phyloP scores from a whole-genome alignment of 305 asterid species.

The Fraxinus albicans region DNA sequence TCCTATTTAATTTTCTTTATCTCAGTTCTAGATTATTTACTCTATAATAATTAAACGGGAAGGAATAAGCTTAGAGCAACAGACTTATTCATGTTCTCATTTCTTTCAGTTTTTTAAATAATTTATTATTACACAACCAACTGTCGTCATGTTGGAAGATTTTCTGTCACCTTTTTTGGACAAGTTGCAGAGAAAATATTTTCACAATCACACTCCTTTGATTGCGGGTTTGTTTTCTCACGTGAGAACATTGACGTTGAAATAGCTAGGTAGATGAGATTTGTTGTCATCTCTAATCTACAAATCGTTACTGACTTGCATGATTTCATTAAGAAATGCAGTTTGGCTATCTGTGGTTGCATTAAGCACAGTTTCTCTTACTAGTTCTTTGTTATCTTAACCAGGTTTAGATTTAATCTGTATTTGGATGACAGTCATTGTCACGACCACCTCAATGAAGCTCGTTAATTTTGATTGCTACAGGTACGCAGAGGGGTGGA shows the following conservation, averaged over 20 bases:
- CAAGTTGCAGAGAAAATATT: background rate
- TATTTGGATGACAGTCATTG: conserved; percentile 6
- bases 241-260: background rate
- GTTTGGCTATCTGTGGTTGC: conserved; percentile 8
- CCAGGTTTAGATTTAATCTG: conserved; percentile 2
- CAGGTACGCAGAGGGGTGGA: conserved; percentile 96
- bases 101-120: background rate
- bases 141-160: background rate
- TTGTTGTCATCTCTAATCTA: conserved; percentile 8
- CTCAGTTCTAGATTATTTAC: background rate
- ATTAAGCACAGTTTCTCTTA: background rate
- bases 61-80: background rate
- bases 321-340: conserved; percentile 8
- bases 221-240: background rate
- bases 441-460: conserved; percentile 2
- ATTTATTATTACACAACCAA: conserved; percentile 8
- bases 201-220: background rate
- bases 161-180: background rate
- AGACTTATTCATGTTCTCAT: background rate
- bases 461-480: conserved; percentile 25
- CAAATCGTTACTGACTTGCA: conserved; percentile 7
- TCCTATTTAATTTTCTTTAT: background rate
- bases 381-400: background rate
- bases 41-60: background rate
- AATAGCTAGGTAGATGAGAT: background rate